Evolutionary conservation across 116 monocot species (phyloP), one percentile per base, ranked within the genome.

Genomic region (Trichopus zeylanicus): DNA sequence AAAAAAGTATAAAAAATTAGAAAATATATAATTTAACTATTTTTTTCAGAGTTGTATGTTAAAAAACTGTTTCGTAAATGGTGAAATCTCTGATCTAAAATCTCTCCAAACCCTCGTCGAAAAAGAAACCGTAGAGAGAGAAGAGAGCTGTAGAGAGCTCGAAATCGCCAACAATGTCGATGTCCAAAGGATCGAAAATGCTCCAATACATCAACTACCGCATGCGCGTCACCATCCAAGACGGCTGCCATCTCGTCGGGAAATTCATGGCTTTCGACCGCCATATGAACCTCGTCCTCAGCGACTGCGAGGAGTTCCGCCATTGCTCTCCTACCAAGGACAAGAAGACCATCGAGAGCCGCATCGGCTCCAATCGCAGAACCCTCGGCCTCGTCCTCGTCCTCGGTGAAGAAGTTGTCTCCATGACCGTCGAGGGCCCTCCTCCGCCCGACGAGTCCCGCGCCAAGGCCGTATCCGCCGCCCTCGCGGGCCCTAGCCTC

Each of bases 221-320:
- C 31, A 98, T 98, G 97, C 84, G 91, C 22, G 87, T 98, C 25
- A 98, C 97, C 20, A 88, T 98, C 80, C 87, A 91, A 58, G 97
- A 98, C 52, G 88, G 97, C 3, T 81, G 97, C 13, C 91, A 91
- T 70, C 79, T 97, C 26, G 91, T 97, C 3, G 87, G 97, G 18
- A 91, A 91, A 82, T 97, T 91, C 91, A 97, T 91, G 87, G 97
- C 97, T 59, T 97, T 97, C 80, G 97, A 97, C 57, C 91, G 97
- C 60, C 97, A 97, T 75, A 91, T 97, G 84, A 97, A 97, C 79
- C 90, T 97, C 64, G 92, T 92, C 70, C 81, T 92, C 67, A 87
- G 92, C 56, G 92, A 92, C 74, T 92, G 87, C 67, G 92, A 92
- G 74, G 85, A 80, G 78, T 87, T 92, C 64, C 81, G 92, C 54